Base-by-base conservation (phyloP, 2,329 filamentous ascomycete species). In the Penicillium capsulatum region DNA sequence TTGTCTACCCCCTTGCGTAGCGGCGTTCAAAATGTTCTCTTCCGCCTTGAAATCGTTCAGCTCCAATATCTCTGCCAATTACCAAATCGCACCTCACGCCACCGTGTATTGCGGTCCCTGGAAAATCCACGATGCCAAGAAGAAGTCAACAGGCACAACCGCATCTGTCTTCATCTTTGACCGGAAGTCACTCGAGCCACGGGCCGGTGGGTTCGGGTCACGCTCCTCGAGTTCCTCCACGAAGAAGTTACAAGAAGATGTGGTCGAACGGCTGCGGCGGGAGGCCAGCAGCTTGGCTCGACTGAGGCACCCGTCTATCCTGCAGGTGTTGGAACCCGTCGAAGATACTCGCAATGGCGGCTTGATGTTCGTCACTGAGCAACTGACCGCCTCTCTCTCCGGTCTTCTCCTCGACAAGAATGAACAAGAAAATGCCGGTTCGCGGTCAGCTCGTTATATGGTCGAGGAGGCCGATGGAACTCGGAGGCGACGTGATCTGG, bases 41-140 rank as follows among this genome's bases (percentile, higher is more conserved):
- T 90, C 83, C 47, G 87, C 88, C 51, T 77, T 97, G 63, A 97
- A 97, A 69, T 94, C 91, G 49, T 91, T 97, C 65, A 84, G 83
- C 50, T 91, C 86, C 45, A 95, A 96, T 69, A 97, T 98, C 69
- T 83, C 82, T 44, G 82, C 84, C 61, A 94, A 95, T 70, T 98
- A 98, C 68, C 80, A 84, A 53, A 75, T 97, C 51, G 83, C 87
- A 15, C 75, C 82, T 17, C 80, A 79, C 44, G 79, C 85, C 8
- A 83, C 80, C n/a, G 85, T 88, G 36, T 80, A 80, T 36, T 86
- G 90, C 11, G 92, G 92, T 13, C 87, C 90, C 42, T 98, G 92
- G 92, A 94, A 89, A 71, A 92, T 98, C 58, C 91, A 91, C 75
- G 90, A 96, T 70, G 90, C 86, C 43, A 97, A 94, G 73, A 94